These are phyloP conservation scores for Xylaria sp. DNA, from an alignment of 2,329 filamentous ascomycete species.

Conservation along the genomic window DNA sequence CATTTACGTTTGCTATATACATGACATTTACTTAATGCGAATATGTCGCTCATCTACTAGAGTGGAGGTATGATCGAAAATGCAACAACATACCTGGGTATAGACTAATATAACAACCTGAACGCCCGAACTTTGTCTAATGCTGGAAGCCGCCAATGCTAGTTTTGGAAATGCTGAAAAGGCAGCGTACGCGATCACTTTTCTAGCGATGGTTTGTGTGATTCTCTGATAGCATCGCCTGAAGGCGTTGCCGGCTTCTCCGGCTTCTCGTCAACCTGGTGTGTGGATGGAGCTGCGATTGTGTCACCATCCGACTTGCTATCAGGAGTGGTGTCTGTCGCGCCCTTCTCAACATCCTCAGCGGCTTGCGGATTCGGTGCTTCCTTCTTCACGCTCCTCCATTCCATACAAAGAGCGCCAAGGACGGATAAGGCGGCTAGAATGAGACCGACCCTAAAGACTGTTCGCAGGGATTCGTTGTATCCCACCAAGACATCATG, in stretches of 20 bases:
- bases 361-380: slow-evolving; percentile 26
- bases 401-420: slow-evolving; percentile 68
- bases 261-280: slow-evolving; percentile 21
- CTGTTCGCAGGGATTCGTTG: slow-evolving; percentile 67
- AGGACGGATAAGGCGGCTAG: slow-evolving; percentile 64
- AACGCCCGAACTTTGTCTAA: slow-evolving; percentile 26
- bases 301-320: slow-evolving; percentile 37
- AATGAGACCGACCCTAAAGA: slow-evolving; percentile 70
- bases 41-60: slow-evolving; percentile 6
- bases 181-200: slow-evolving; percentile 3
- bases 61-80: slow-evolving; percentile 17
- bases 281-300: slow-evolving; percentile 23
- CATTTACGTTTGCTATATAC: slow-evolving; percentile 12
- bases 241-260: slow-evolving; percentile 9
- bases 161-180: neutral
- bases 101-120: slow-evolving; percentile 11
- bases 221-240: neutral
- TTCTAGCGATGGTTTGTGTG: slow-evolving; percentile 9
- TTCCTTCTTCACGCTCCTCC: slow-evolving; percentile 60
- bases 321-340: neutral
- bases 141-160: neutral
- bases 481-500: slow-evolving; percentile 59
- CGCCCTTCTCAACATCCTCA: slow-evolving; percentile 39
- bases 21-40: neutral
- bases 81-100: slow-evolving; percentile 14